Evolutionary conservation across 1,284 basidiomycete species (phyloP).

Genomic region (Malassezia sp.): DNA sequence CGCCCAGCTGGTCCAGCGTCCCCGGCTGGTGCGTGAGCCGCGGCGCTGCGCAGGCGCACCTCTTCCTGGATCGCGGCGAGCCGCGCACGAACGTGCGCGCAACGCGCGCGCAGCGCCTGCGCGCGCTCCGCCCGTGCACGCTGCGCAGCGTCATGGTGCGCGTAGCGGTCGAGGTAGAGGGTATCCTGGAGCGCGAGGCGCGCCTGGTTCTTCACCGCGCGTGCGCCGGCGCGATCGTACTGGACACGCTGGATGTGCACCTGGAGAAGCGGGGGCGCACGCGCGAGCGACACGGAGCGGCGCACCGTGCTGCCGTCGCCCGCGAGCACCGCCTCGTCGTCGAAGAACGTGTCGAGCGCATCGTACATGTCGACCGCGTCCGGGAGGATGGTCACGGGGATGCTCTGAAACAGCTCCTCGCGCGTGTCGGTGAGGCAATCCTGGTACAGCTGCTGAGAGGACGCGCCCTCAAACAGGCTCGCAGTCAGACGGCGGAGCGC

Average conservation of each 20-base stretch:
- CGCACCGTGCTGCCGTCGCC: constrained; percentile 72
- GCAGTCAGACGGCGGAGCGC: too few relatives aligned
- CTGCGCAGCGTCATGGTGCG: constrained; percentile 55
- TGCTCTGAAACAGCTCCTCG: constrained; percentile 81
- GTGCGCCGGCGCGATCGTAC: constrained; percentile 78
- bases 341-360: constrained; percentile 81
- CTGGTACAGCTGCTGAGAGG: constrained; percentile 24
- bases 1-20: not conserved
- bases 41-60: too few relatives aligned
- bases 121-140: not conserved
- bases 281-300: constrained; percentile 76
- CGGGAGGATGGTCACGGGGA: constrained; percentile 77
- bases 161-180: constrained; percentile 81
- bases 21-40: too few relatives aligned
- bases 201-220: constrained; percentile 89
- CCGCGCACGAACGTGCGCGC: constrained; percentile 7
- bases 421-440: constrained; percentile 58
- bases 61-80: not conserved
- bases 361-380: constrained; percentile 86
- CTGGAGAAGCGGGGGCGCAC: constrained; percentile 79
- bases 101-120: constrained; percentile 49
- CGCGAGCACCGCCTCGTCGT: constrained; percentile 63
- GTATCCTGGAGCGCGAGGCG: constrained; percentile 81
- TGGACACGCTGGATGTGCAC: constrained; percentile 92
- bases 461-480: constrained; percentile 35